Percentiles rank a stretch among this genome's conserved stretches.
Conservation (phyloP, 2,329 filamentous ascomycete genomes). For the Fusarium sp. region DNA sequence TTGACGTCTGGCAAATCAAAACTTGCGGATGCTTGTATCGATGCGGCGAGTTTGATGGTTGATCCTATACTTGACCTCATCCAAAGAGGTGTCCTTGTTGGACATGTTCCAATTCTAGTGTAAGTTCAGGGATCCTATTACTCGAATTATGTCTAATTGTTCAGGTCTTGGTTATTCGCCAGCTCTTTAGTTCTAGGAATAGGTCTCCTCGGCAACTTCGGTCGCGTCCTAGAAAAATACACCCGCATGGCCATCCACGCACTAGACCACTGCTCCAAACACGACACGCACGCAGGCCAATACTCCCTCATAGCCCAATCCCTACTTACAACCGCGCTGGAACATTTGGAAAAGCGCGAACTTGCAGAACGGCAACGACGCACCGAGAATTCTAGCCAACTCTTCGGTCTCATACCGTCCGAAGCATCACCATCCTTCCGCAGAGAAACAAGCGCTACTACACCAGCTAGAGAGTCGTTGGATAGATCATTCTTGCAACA, state of each 20-base stretch:
- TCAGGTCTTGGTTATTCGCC: constrained; percentile 65
- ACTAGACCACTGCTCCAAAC: constrained; percentile 61
- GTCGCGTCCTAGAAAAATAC: constrained; percentile 64
- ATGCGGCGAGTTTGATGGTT: constrained; percentile 65
- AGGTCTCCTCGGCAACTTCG: constrained; percentile 64
- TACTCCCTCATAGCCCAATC: constrained; percentile 66
- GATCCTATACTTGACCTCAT: constrained; percentile 61
- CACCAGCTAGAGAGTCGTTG: constrained; percentile 40
- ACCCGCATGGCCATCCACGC: constrained; percentile 60
- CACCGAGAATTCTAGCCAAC: constrained; percentile 63
- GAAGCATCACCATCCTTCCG: constrained; percentile 26
- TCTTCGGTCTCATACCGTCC: constrained; percentile 62
- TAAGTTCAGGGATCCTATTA: no score
- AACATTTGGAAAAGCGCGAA: constrained; percentile 62
- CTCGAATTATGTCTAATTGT: constrained; percentile 5
- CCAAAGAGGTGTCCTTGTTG: constrained; percentile 55
- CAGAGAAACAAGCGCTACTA: constrained; percentile 22
- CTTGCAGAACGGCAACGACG: constrained; percentile 59
- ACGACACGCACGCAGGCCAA: constrained; percentile 63
- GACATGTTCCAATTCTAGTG: constrained; percentile 62
- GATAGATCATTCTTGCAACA: constrained; percentile 47
- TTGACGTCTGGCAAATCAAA: constrained; percentile 59
- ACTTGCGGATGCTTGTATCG: constrained; percentile 66
- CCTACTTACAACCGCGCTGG: constrained; percentile 58
- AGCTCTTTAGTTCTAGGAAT: constrained; percentile 64